Percentiles rank a stretch among this genome's conserved stretches.
Conservation (phyloP, 345 rosid genomes). For the Rhizophora mangle region DNA sequence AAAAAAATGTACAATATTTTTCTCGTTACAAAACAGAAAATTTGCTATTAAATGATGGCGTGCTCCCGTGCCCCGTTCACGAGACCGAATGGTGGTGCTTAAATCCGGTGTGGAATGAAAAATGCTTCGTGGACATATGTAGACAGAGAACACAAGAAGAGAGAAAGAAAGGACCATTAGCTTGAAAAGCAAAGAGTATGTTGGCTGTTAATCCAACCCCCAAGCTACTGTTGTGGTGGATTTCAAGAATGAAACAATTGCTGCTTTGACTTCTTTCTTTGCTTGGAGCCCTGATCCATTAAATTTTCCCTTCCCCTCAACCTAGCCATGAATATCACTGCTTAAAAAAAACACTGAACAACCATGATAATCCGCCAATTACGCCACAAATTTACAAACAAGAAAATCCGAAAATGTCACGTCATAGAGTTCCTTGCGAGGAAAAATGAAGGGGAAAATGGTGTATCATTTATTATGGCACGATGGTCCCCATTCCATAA, state of each 20-base stretch:
- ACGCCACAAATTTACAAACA: too few species aligned
- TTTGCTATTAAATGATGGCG: too few species aligned
- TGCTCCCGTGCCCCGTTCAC: too few species aligned
- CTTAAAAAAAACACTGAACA: neutral
- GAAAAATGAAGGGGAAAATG: neutral
- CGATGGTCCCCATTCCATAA: slow-evolving; percentile 7
- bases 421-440: too few species aligned
- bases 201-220: slow-evolving; percentile 34
- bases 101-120: too few species aligned
- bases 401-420: too few species aligned
- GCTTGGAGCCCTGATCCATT: slow-evolving; percentile 3
- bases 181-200: slow-evolving; percentile 34
- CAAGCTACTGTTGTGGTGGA: slow-evolving; percentile 22
- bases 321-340: neutral
- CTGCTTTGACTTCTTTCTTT: slow-evolving; percentile 19
- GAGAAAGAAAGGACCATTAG: neutral
- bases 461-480: neutral
- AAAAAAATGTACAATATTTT: too few species aligned
- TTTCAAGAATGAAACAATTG: slow-evolving; percentile 14
- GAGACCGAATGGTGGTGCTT: too few species aligned
- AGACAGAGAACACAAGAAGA: neutral
- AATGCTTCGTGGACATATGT: neutral
- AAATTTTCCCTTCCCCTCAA: neutral
- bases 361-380: too few species aligned
- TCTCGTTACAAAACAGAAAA: too few species aligned